A percentile compares a stretch with the other conserved stretches of the same genome.
These are phyloP conservation scores for Candida quercuum DNA, from an alignment of 805 yeast species.

Conservation along the genomic window DNA sequence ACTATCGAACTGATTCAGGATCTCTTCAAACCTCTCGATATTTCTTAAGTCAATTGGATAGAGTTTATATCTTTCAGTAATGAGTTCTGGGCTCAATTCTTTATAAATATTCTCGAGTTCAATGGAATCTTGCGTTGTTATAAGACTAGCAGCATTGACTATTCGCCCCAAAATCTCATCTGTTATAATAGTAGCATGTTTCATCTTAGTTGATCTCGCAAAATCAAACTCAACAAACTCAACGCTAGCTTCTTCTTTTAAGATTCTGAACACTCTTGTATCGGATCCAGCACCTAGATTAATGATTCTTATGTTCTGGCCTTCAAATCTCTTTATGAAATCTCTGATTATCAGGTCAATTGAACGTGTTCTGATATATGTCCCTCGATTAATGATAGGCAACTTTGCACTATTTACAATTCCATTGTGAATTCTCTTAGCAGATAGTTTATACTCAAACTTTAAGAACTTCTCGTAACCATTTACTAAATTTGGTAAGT, in stretches of 20 bases:
- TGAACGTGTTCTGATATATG: conserved; percentile 53
- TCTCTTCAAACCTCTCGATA: conserved; percentile 19
- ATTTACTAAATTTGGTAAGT: conserved; percentile 9
- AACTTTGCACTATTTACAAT: conserved; percentile 21
- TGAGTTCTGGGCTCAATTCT: conserved; percentile 23
- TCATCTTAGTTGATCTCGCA: conserved; percentile 38
- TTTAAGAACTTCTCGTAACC: conserved; percentile 19
- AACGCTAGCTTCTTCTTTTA: conserved; percentile 25
- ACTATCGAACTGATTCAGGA: conserved; percentile 19
- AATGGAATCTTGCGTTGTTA: background rate
- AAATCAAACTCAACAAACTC: conserved; percentile 48
- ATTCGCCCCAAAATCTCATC: conserved; percentile 8
- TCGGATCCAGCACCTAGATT: conserved; percentile 72
- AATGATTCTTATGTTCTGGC: conserved; percentile 41
- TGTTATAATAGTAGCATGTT: conserved; percentile 23
- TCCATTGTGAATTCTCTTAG: conserved; percentile 12
- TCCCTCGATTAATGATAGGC: conserved; percentile 70
- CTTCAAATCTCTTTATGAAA: conserved; percentile 30
- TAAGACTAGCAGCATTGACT: conserved; percentile 9
- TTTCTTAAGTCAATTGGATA: conserved; percentile 31
- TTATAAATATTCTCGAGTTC: conserved; percentile 7
- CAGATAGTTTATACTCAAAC: conserved; percentile 17
- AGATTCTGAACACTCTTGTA: conserved; percentile 39
- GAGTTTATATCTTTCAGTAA: conserved; percentile 21
- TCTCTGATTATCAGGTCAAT: conserved; percentile 42